Conservation (phyloP, 192 early-diverging fungal species). For the Phlyctochytrium planicorne region DNA sequence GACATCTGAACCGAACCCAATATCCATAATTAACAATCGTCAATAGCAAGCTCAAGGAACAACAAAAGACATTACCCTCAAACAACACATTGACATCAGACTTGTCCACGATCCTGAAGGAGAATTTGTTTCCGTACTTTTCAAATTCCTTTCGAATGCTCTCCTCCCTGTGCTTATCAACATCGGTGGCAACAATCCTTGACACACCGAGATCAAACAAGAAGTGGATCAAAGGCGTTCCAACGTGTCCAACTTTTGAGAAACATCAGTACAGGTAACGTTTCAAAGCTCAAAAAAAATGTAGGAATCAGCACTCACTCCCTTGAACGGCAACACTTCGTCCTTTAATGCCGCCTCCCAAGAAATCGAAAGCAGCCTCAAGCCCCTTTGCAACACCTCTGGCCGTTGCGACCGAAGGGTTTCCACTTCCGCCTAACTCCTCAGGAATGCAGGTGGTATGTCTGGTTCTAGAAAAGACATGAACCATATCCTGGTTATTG, state of each 20-base stretch:
- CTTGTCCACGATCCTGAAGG: slow-evolving; percentile 28
- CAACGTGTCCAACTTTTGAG: slow-evolving; percentile 31
- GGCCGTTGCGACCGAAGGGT: slow-evolving; percentile 42
- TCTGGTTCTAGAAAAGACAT: slow-evolving; percentile 34
- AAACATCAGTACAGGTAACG: background rate
- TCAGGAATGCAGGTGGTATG: slow-evolving; percentile 43
- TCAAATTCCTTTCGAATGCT: slow-evolving; percentile 16
- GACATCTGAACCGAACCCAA: slow-evolving; percentile 25
- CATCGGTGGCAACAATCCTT: slow-evolving; percentile 29
- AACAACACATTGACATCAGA: slow-evolving; percentile 30
- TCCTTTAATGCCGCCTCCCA: slow-evolving; percentile 30
- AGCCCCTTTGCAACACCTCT: slow-evolving; percentile 37
- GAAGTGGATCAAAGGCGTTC: slow-evolving; percentile 23
- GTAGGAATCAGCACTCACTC: background rate
- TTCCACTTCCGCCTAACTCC: slow-evolving; percentile 37
- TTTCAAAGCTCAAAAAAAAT: background rate
- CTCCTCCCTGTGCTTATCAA: slow-evolving; percentile 21
- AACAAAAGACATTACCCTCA: background rate
- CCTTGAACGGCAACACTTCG: slow-evolving; percentile 42
- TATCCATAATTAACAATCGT: background rate
- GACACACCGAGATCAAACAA: slow-evolving; percentile 30
- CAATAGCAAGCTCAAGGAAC: background rate
- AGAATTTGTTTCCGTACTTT: slow-evolving; percentile 23
- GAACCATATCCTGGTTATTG: slow-evolving; percentile 30
- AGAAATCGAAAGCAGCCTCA: slow-evolving; percentile 38